Conservation (phyloP, 352 stramenopile species). For the Phytophthora crassamura region DNA sequence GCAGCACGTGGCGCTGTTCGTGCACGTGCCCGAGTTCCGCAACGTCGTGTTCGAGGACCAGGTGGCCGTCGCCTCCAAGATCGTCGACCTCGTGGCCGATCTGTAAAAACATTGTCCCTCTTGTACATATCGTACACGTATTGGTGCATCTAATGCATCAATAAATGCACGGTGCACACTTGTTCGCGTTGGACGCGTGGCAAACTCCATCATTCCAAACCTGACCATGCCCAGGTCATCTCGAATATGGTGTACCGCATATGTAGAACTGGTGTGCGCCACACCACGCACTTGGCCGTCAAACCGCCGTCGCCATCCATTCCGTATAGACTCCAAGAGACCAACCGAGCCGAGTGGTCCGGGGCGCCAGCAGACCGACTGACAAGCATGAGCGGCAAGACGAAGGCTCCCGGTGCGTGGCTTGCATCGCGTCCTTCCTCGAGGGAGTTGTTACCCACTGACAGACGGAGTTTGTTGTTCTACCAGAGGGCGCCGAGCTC, state of each 20-base stretch:
- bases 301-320: slow-evolving; percentile 48
- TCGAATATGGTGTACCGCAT: too few relatives aligned
- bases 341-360: slow-evolving; percentile 19
- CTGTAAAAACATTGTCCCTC: slow-evolving; percentile 11
- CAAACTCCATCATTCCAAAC: too few relatives aligned
- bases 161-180: slow-evolving; percentile 1
- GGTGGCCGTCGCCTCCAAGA: slow-evolving; percentile 59
- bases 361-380: slow-evolving; percentile 9
- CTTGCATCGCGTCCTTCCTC: background rate
- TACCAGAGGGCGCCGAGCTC: slow-evolving; percentile 65
- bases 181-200: too few relatives aligned
- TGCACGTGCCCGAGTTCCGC: slow-evolving; percentile 77
- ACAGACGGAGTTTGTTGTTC: background rate
- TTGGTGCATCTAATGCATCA: too few relatives aligned
- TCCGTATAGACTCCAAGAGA: slow-evolving; percentile 31
- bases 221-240: too few relatives aligned
- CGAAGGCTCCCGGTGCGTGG: slow-evolving; percentile 31
- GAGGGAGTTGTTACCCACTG: slow-evolving; percentile 4
- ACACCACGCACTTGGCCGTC: background rate
- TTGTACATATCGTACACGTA: too few relatives aligned
- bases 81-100: slow-evolving; percentile 60
- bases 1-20: slow-evolving; percentile 74
- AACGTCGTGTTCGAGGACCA: slow-evolving; percentile 69
- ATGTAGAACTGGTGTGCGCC: too few relatives aligned
- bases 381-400: slow-evolving; percentile 35